These are phyloP conservation scores for Thalassiosira hispida DNA, from an alignment of 352 stramenopile genomes.

Conservation along the genomic window DNA sequence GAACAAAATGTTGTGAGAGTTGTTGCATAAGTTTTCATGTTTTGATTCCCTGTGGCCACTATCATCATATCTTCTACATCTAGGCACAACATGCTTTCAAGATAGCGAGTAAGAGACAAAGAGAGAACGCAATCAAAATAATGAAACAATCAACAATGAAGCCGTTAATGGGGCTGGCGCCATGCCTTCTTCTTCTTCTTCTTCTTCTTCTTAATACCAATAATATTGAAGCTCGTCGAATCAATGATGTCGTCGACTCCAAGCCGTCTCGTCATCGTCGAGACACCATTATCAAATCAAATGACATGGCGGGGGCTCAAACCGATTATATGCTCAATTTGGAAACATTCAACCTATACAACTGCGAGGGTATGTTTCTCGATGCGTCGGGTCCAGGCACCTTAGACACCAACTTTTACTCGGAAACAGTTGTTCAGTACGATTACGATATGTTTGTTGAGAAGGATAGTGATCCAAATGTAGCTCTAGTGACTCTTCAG, in stretches of 20 bases:
- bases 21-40: no score
- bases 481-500: slow-evolving; percentile 13
- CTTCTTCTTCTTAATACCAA: no score
- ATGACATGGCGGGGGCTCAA: slow-evolving; percentile 18
- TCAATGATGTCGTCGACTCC: not conserved
- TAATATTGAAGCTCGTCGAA: not conserved
- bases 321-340: no score
- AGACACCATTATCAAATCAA: slow-evolving; percentile 4
- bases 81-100: no score
- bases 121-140: no score
- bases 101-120: no score
- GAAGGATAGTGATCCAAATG: slow-evolving; percentile 17
- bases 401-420: not conserved
- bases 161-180: no score
- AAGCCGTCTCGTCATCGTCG: not conserved
- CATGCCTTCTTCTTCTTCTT: no score
- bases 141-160: no score
- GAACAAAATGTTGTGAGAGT: no score
- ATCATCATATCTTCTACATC: no score
- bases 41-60: no score
- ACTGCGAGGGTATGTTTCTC: slow-evolving; percentile 23
- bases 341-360: slow-evolving; percentile 21
- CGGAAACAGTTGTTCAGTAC: slow-evolving; percentile 27
- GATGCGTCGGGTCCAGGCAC: not conserved
- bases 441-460: slow-evolving; percentile 33